Percentiles rank a stretch among this genome's conserved stretches.
These are phyloP conservation scores for Phoma sp. DNA, from an alignment of 2,329 filamentous ascomycete genomes.

Conservation along the genomic window DNA sequence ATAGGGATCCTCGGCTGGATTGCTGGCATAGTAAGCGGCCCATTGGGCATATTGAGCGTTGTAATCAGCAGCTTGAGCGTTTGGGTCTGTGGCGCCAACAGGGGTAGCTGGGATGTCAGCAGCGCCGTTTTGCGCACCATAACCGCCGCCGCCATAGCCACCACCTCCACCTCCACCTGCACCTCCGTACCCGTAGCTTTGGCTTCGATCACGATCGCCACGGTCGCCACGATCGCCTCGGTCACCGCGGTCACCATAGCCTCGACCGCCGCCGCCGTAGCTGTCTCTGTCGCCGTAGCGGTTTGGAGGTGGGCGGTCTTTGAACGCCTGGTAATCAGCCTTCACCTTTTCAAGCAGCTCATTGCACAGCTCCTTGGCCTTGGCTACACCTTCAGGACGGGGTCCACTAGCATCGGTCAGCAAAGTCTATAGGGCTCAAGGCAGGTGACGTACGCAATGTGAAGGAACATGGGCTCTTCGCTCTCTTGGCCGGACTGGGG, in stretches of 20 bases:
- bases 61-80: slow-evolving; percentile 64
- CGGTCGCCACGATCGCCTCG: slow-evolving; percentile 44
- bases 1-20: slow-evolving; percentile 84
- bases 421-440: neutral
- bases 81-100: slow-evolving; percentile 53
- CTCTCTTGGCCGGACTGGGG: slow-evolving; percentile 86
- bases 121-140: slow-evolving; percentile 41
- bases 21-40: slow-evolving; percentile 64
- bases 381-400: slow-evolving; percentile 82
- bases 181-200: slow-evolving; percentile 50
- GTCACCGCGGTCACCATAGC: slow-evolving; percentile 49
- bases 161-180: slow-evolving; percentile 44
- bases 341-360: slow-evolving; percentile 87
- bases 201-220: slow-evolving; percentile 49
- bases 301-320: slow-evolving; percentile 66
- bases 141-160: slow-evolving; percentile 41
- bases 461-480: slow-evolving; percentile 95
- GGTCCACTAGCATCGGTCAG: slow-evolving; percentile 69
- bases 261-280: slow-evolving; percentile 40
- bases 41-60: slow-evolving; percentile 84
- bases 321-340: slow-evolving; percentile 88
- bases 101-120: slow-evolving; percentile 38
- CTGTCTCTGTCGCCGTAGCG: slow-evolving; percentile 52
- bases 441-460: slow-evolving; percentile 75
- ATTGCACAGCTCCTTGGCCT: slow-evolving; percentile 86